Evolutionary conservation across 495 filamentous ascomycete genomes (phyloP).

Genomic region (Barbatosphaeria neglecta): DNA sequence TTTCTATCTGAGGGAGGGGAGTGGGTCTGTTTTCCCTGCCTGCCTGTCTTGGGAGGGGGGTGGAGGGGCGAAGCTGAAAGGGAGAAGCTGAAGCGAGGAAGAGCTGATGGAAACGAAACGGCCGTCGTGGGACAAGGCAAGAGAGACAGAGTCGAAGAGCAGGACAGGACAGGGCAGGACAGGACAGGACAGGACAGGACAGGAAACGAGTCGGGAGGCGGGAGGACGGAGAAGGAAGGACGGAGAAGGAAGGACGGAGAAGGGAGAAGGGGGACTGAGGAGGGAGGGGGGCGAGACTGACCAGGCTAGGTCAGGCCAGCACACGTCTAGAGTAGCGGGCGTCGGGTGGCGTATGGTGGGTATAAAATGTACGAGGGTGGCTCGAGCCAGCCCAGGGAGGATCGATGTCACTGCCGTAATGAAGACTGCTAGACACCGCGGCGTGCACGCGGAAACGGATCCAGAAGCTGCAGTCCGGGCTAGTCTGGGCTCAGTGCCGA

Average conservation of each 20-base stretch:
- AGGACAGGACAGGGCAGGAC: background rate
- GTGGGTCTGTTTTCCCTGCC: background rate
- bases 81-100: too few species aligned
- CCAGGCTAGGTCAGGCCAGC: background rate
- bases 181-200: background rate
- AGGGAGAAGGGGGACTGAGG: background rate
- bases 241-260: background rate
- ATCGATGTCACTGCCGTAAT: background rate
- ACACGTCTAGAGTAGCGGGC: background rate
- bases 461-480: background rate
- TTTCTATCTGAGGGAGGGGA: background rate
- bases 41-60: background rate
- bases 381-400: background rate
- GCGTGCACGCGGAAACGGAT: background rate
- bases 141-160: background rate
- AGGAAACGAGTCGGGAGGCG: background rate
- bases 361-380: background rate
- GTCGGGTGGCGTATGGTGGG: background rate
- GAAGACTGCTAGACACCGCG: background rate
- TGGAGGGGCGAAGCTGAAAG: too few species aligned
- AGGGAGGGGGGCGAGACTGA: background rate
- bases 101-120: background rate
- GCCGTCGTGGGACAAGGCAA: background rate
- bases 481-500: background rate
- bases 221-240: background rate